Conservation (phyloP, 2,329 filamentous ascomycete genomes). For the Calcarisporium arbuscula region DNA sequence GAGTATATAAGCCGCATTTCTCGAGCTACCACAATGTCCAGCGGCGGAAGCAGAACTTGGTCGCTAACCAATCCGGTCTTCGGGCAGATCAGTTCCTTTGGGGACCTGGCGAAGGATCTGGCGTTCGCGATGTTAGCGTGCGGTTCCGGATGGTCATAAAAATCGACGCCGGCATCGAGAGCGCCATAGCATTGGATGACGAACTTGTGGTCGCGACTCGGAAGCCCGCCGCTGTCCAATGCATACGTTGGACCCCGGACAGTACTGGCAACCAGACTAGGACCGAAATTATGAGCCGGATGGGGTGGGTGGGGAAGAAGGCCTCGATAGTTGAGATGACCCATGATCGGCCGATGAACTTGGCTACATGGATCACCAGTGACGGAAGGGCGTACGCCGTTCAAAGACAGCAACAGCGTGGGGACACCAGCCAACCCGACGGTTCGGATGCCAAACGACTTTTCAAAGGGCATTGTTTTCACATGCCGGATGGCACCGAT, state of each 20-base stretch:
- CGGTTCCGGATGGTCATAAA: conserved; percentile 97
- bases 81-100: conserved; percentile 59
- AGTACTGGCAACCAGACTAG: conserved; percentile 75
- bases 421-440: conserved; percentile 33
- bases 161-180: conserved; percentile 89
- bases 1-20: conserved; percentile 81
- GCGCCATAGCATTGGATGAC: conserved; percentile 81
- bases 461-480: conserved; percentile 90
- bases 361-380: conserved; percentile 85
- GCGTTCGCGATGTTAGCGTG: conserved; percentile 79
- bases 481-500: conserved; percentile 55
- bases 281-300: conserved; percentile 82
- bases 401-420: conserved; percentile 53
- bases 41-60: conserved; percentile 54
- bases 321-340: conserved; percentile 76
- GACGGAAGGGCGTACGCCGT: conserved; percentile 89
- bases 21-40: conserved; percentile 59
- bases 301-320: conserved; percentile 79
- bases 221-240: conserved; percentile 92
- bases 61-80: conserved; percentile 47
- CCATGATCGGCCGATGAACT: conserved; percentile 91
- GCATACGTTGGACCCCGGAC: conserved; percentile 90
- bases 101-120: conserved; percentile 74
- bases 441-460: conserved; percentile 55
- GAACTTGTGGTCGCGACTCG: conserved; percentile 87